Evolutionary conservation across 495 filamentous ascomycete species (phyloP).

Genomic region (Hypoxylon lienhwacheense): DNA sequence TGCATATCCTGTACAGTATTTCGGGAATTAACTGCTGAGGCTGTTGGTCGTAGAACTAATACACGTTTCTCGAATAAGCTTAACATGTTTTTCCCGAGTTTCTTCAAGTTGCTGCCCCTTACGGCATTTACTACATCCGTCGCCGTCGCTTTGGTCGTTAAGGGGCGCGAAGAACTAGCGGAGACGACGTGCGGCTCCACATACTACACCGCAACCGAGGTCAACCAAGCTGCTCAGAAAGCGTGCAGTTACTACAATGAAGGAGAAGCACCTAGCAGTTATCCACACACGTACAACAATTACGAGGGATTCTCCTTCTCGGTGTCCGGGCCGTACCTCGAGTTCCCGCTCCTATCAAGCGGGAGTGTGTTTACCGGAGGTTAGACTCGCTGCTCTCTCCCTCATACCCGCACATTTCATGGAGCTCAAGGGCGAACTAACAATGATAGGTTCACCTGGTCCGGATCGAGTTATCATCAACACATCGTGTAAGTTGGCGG

Average conservation of each 20-base stretch:
- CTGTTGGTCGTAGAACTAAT: too few species aligned
- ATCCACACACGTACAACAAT: conserved; percentile 67
- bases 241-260: conserved; percentile 44
- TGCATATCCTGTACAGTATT: neutral
- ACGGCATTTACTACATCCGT: conserved; percentile 27
- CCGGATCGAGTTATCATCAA: conserved; percentile 67
- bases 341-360: conserved; percentile 63
- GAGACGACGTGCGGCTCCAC: conserved; percentile 48
- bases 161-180: conserved; percentile 29
- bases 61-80: neutral
- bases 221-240: conserved; percentile 35
- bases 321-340: conserved; percentile 61
- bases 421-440: neutral
- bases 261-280: conserved; percentile 49
- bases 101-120: conserved; percentile 26
- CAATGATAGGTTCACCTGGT: conserved; percentile 50
- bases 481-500: conserved; percentile 51
- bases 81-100: conserved; percentile 24
- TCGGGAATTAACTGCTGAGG: too few species aligned
- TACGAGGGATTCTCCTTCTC: conserved; percentile 66
- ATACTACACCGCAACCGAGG: conserved; percentile 52
- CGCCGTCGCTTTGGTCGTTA: conserved; percentile 23
- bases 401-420: too few species aligned
- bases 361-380: conserved; percentile 57
- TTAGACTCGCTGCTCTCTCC: conserved; percentile 23